phyloP scores from a whole-genome alignment of 2,329 filamentous ascomycete genomes.

The Aspergillus spinulosporus region DNA sequence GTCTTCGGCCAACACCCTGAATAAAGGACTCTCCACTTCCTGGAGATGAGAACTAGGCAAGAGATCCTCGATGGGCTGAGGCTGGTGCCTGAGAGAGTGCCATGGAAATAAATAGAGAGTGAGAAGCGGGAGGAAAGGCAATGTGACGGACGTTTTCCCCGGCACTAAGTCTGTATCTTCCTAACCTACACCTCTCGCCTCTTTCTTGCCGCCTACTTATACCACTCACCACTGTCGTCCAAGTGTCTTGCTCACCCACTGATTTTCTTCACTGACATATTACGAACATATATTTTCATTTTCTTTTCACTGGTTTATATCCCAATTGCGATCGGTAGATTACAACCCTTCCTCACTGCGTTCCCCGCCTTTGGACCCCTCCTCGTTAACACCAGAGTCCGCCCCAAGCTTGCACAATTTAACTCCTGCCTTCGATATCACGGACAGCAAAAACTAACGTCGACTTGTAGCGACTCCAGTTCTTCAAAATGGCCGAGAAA shows the following conservation, averaged over 20 bases:
- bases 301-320: not conserved
- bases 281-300: not conserved
- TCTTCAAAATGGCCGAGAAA: conserved; percentile 13
- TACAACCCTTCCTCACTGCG: not conserved
- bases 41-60: not conserved
- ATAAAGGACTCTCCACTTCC: conserved; percentile 2
- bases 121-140: not conserved
- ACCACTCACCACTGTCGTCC: not conserved
- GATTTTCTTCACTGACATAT: not conserved
- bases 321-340: not conserved
- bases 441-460: not conserved
- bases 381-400: not conserved
- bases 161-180: not conserved
- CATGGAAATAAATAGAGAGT: not conserved
- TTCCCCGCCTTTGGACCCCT: conserved; percentile 3
- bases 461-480: not conserved
- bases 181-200: not conserved
- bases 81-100: conserved; percentile 9
- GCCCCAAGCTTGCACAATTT: not conserved
- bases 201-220: conserved; percentile 2
- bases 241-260: not conserved
- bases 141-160: not conserved
- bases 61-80: not conserved
- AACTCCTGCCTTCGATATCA: not conserved
- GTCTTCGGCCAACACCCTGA: not conserved